phyloP scores from a whole-genome alignment of 2,329 filamentous ascomycete genomes.

The Dryadomyces quercus-mongolicae region DNA sequence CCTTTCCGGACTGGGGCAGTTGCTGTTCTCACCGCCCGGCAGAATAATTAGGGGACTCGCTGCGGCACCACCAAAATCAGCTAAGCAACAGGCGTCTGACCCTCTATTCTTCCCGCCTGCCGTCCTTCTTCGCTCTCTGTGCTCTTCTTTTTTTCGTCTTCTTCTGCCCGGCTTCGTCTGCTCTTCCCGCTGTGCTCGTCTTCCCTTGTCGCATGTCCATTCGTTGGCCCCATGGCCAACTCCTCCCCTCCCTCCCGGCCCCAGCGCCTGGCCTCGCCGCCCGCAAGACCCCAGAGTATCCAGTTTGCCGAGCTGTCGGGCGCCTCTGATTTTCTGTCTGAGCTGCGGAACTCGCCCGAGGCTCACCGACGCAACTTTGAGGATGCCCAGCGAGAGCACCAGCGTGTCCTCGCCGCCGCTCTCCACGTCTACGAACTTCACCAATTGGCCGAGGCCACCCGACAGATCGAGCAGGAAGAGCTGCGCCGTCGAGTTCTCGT shows the following conservation, averaged over 20 bases:
- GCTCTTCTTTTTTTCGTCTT: neutral
- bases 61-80: neutral
- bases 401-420: constrained; percentile 14
- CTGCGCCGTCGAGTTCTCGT: constrained; percentile 12
- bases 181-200: neutral
- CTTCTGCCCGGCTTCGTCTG: neutral
- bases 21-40: constrained; percentile 10
- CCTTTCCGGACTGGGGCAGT: constrained; percentile 5
- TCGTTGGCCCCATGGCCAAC: constrained; percentile 15
- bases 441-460: constrained; percentile 14
- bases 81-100: neutral
- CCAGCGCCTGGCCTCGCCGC: neutral
- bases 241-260: constrained; percentile 15
- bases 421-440: constrained; percentile 14
- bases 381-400: constrained; percentile 17
- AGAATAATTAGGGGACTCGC: constrained; percentile 4
- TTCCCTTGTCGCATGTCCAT: neutral
- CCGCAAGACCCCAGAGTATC: constrained; percentile 3
- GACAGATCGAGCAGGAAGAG: constrained; percentile 15
- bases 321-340: constrained; percentile 16
- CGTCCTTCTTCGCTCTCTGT: neutral
- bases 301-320: constrained; percentile 9
- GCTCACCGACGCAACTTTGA: constrained; percentile 19
- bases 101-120: neutral
- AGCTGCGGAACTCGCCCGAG: constrained; percentile 21